Evolutionary conservation across 768 basidiomycete genomes (phyloP).

Genomic region (Rhizopogon sp.): DNA sequence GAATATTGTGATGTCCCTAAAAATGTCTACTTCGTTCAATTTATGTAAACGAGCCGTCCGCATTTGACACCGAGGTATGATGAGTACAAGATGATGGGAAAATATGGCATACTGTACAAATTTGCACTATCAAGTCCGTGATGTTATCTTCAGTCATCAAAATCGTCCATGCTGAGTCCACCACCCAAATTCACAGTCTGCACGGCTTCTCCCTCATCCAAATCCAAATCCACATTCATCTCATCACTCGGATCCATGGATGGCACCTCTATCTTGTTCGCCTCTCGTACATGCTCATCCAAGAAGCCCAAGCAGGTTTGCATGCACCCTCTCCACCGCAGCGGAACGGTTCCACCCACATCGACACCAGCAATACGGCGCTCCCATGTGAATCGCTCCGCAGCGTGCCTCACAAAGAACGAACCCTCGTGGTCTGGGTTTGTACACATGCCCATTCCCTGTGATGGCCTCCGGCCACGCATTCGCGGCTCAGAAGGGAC

Average conservation of each 20-base stretch:
- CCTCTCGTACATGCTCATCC: conserved; percentile 14
- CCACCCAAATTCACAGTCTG: conserved; percentile 16
- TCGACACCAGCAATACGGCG: conserved; percentile 41
- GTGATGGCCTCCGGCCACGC: background rate
- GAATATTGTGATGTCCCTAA: too few species aligned
- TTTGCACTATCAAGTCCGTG: background rate
- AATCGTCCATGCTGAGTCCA: conserved; percentile 20
- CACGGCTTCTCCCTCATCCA: conserved; percentile 14
- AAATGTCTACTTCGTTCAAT: too few species aligned
- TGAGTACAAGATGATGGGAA: background rate
- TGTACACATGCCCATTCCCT: conserved; percentile 46
- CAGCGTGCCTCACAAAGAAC: conserved; percentile 52
- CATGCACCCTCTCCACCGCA: conserved; percentile 69
- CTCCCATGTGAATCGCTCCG: conserved; percentile 68
- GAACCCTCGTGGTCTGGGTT: conserved; percentile 25
- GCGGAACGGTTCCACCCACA: conserved; percentile 51
- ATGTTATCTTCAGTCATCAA: conserved; percentile 15
- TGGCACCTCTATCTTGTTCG: background rate
- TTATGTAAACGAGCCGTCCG: too few species aligned
- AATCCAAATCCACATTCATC: conserved; percentile 5
- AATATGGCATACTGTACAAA: background rate
- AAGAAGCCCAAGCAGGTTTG: conserved; percentile 60
- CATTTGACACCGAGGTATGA: background rate
- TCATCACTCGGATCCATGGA: background rate
- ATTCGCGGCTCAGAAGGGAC: conserved; percentile 11